Percentiles rank a stretch among this genome's conserved stretches.
phyloP scores from a whole-genome alignment of 192 early-diverging fungal species.

The Coemansia sp. region DNA sequence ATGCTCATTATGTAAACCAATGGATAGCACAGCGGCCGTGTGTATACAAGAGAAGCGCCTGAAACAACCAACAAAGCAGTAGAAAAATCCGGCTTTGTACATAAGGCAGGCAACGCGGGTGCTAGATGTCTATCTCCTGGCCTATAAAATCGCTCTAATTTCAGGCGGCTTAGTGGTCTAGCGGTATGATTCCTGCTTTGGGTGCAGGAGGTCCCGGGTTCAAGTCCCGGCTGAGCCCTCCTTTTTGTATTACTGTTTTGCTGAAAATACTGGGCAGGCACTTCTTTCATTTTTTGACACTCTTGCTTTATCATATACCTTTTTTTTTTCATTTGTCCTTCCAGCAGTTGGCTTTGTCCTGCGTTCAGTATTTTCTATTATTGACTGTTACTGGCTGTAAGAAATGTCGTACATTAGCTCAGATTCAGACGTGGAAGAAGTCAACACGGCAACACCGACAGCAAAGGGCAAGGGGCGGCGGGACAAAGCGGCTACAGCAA shows the following conservation, averaged over 20 bases:
- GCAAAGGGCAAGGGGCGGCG: background rate
- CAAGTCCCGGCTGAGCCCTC: conserved; percentile 56
- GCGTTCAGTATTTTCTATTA: background rate
- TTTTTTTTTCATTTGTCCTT: no score
- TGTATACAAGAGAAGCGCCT: no score
- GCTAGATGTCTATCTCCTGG: no score
- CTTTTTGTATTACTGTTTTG: conserved; percentile 5
- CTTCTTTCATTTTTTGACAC: background rate
- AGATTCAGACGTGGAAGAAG: conserved; percentile 35
- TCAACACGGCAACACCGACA: background rate
- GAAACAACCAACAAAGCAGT: no score
- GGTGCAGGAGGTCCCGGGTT: conserved; percentile 60
- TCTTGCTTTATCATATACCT: background rate
- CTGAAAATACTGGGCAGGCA: no score
- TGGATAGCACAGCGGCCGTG: no score
- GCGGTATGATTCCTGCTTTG: conserved; percentile 59
- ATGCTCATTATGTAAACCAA: no score
- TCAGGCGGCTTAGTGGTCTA: conserved; percentile 41
- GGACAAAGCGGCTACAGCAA: background rate
- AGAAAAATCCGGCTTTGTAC: no score
- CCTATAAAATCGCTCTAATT: no score
- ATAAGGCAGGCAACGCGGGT: no score
- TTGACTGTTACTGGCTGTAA: background rate
- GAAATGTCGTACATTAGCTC: conserved; percentile 10
- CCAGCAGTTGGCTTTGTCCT: no score